phyloP scores from a whole-genome alignment of 2,329 filamentous ascomycete genomes.

The Epicoccum sorghinum region DNA sequence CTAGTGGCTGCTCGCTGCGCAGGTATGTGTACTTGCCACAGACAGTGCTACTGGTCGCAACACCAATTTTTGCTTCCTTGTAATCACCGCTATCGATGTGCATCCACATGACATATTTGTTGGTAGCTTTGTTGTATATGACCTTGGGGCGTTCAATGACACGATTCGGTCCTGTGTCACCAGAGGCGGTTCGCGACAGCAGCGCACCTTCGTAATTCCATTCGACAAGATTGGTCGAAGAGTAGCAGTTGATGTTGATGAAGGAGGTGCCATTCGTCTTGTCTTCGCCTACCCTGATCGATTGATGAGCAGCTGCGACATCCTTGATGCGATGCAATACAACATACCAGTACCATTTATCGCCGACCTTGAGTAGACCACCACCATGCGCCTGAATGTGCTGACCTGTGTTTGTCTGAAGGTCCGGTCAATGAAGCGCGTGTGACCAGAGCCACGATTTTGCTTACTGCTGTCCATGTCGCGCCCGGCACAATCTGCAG shows the following conservation, averaged over 20 bases:
- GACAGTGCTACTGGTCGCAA: constrained; percentile 64
- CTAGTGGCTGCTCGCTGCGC: constrained; percentile 55
- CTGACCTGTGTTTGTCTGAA: constrained; percentile 52
- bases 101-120: constrained; percentile 71
- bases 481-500: constrained; percentile 48
- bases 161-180: constrained; percentile 65
- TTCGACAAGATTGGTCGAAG: constrained; percentile 65
- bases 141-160: constrained; percentile 73
- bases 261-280: constrained; percentile 68
- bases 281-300: constrained; percentile 67
- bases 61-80: constrained; percentile 67
- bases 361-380: constrained; percentile 64
- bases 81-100: constrained; percentile 70
- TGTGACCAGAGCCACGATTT: too few relatives aligned
- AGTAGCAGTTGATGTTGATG: constrained; percentile 72
- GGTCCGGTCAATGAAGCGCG: constrained; percentile 5
- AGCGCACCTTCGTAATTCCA: constrained; percentile 68
- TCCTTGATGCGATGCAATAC: not conserved
- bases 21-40: constrained; percentile 65
- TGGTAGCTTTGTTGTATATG: constrained; percentile 68
- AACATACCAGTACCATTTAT: constrained; percentile 62
- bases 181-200: constrained; percentile 59
- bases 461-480: constrained; percentile 47
- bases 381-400: constrained; percentile 72
- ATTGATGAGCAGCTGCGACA: too few relatives aligned